Conservation (phyloP, 163 green algal genomes). For the Chloroidium sp. region DNA sequence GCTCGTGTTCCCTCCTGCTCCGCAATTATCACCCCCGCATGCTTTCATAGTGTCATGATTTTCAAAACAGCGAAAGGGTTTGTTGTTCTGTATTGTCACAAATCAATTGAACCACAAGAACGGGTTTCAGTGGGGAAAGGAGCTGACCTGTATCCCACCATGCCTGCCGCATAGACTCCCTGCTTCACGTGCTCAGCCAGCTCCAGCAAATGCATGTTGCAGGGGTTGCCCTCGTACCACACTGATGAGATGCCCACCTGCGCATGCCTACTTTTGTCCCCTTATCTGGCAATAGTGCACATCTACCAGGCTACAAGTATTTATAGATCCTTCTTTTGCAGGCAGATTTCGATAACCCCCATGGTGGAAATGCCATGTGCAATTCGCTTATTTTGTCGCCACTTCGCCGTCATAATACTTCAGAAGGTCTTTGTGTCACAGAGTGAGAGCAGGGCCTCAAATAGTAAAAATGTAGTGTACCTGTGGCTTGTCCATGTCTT, state of each 20-base stretch:
- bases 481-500: constrained; percentile 96
- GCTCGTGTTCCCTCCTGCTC: too few relatives aligned
- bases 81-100: too few relatives aligned
- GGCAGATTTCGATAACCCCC: neutral
- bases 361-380: too few relatives aligned
- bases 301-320: neutral
- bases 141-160: constrained; percentile 68
- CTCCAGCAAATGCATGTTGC: constrained; percentile 99
- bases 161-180: constrained; percentile 71
- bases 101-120: too few relatives aligned
- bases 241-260: constrained; percentile 91
- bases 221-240: constrained; percentile 99
- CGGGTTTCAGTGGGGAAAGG: too few relatives aligned
- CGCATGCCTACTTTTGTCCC: neutral
- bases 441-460: too few relatives aligned
- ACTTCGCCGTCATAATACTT: neutral
- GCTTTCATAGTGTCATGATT: too few relatives aligned
- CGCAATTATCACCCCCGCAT: too few relatives aligned
- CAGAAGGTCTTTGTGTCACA: too few relatives aligned
- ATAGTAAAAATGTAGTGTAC: constrained; percentile 5
- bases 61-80: too few relatives aligned
- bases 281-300: neutral
- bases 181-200: constrained; percentile 86
- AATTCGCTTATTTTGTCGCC: neutral
- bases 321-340: constrained; percentile 44